Evolutionary conservation across 2,329 filamentous ascomycete genomes (phyloP).

Genomic region (Epichloe coenophiala): DNA sequence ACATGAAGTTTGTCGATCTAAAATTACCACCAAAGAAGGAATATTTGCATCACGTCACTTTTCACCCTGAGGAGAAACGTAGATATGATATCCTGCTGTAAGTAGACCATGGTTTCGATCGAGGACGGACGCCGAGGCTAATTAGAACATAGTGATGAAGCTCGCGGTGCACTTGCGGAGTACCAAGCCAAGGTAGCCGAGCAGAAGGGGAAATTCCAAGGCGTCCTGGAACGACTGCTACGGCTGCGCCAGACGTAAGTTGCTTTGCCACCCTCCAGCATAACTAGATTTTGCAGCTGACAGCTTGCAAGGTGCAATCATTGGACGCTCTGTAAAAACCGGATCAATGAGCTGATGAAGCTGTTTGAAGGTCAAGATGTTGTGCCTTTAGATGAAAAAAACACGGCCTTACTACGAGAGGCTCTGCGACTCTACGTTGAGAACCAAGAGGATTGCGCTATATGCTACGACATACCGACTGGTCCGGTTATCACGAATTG

Average conservation of each 20-base stretch:
- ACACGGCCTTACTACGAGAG: conserved; percentile 57
- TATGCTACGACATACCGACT: conserved; percentile 63
- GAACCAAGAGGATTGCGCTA: conserved; percentile 66
- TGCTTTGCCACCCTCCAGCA: neutral
- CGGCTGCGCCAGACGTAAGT: conserved; percentile 60
- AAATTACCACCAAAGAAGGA: conserved; percentile 65
- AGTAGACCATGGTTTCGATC: conserved; percentile 14
- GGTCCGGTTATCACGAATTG: conserved; percentile 73
- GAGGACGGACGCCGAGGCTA: conserved; percentile 6
- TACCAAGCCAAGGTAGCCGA: conserved; percentile 35
- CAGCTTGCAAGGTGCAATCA: conserved; percentile 54
- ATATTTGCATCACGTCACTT: conserved; percentile 61
- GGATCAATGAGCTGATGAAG: conserved; percentile 58
- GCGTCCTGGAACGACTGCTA: conserved; percentile 68
- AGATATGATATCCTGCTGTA: conserved; percentile 65
- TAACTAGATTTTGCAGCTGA: neutral
- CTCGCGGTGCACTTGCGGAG: conserved; percentile 53
- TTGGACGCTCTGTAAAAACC: conserved; percentile 67
- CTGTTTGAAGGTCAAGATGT: conserved; percentile 54
- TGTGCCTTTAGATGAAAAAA: conserved; percentile 55
- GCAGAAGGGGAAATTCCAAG: conserved; percentile 48
- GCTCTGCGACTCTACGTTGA: conserved; percentile 67
- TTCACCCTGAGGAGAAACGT: conserved; percentile 58
- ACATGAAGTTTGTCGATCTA: conserved; percentile 78
- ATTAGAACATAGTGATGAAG: conserved; percentile 43